Evolutionary conservation across 2,329 filamentous ascomycete species (phyloP).

Genomic region (Didymella pomorum): DNA sequence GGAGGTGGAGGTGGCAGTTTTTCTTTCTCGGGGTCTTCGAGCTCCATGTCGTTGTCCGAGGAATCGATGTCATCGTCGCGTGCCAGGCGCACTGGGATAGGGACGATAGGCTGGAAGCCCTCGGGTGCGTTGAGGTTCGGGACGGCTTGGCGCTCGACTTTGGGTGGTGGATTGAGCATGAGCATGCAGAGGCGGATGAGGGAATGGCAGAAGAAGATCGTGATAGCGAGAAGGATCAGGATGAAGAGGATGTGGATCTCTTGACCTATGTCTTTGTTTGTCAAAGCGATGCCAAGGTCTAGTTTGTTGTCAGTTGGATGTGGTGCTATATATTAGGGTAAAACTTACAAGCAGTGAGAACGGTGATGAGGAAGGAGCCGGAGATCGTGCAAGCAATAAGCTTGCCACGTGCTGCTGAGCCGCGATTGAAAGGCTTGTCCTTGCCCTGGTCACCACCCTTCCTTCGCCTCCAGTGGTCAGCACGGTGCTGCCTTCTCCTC

Average conservation of each 20-base stretch:
- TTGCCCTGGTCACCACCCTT: slow-evolving; percentile 27
- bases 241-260: slow-evolving; percentile 84
- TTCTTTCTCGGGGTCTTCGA: slow-evolving; percentile 31
- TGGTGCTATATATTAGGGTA: slow-evolving; percentile 5
- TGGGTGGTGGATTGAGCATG: slow-evolving; percentile 58
- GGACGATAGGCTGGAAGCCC: slow-evolving; percentile 74
- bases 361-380: slow-evolving; percentile 66
- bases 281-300: slow-evolving; percentile 79
- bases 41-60: slow-evolving; percentile 51
- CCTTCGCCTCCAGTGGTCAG: slow-evolving; percentile 43
- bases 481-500: slow-evolving; percentile 39
- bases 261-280: slow-evolving; percentile 67
- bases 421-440: slow-evolving; percentile 33
- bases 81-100: slow-evolving; percentile 78
- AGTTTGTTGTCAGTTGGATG: background rate
- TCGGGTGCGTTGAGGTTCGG: slow-evolving; percentile 63
- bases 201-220: slow-evolving; percentile 82
- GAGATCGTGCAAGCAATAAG: slow-evolving; percentile 65
- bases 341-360: slow-evolving; percentile 72
- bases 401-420: slow-evolving; percentile 43
- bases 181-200: slow-evolving; percentile 77
- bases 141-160: slow-evolving; percentile 42
- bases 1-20: slow-evolving; percentile 64
- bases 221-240: slow-evolving; percentile 75
- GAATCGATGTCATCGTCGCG: slow-evolving; percentile 75